Conservation (phyloP, 208 protist species). For the Trypanosoma conorhini region DNA sequence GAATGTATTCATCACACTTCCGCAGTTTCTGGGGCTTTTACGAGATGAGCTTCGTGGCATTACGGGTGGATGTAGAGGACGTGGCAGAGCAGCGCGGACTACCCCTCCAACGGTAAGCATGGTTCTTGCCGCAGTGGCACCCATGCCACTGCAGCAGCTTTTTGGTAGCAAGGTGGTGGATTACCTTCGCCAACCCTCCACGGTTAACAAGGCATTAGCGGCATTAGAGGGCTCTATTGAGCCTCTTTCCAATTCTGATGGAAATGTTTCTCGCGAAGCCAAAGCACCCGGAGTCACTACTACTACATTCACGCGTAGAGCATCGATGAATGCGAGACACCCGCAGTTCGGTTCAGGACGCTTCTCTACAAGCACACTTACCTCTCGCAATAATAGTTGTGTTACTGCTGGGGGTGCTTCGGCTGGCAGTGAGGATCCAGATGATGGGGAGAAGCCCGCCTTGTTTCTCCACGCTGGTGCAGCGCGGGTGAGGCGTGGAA, state of each 20-base stretch:
- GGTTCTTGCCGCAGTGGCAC: conserved; percentile 47
- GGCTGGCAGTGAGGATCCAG: neutral
- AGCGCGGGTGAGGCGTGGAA: neutral
- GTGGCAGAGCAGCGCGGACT: neutral
- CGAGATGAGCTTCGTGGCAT: conserved; percentile 12
- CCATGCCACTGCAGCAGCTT: conserved; percentile 34
- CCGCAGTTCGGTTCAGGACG: neutral
- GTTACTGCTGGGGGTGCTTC: neutral
- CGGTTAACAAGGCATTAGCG: conserved; percentile 37
- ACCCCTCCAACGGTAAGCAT: conserved; percentile 54
- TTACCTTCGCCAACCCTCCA: conserved; percentile 54
- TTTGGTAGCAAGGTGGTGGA: conserved; percentile 33
- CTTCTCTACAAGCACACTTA: neutral
- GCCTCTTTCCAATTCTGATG: neutral
- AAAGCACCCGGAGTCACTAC: neutral
- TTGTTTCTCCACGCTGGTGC: neutral
- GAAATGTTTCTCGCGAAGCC: neutral
- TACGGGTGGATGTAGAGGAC: neutral
- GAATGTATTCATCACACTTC: conserved; percentile 7
- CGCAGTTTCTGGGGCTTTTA: conserved; percentile 14
- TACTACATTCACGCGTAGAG: neutral
- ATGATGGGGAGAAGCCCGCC: neutral
- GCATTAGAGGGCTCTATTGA: neutral
- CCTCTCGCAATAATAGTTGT: neutral
- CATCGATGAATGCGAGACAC: neutral